Base-by-base conservation (phyloP, 495 filamentous ascomycete genomes). In the Hyaloscypha finlandica region DNA sequence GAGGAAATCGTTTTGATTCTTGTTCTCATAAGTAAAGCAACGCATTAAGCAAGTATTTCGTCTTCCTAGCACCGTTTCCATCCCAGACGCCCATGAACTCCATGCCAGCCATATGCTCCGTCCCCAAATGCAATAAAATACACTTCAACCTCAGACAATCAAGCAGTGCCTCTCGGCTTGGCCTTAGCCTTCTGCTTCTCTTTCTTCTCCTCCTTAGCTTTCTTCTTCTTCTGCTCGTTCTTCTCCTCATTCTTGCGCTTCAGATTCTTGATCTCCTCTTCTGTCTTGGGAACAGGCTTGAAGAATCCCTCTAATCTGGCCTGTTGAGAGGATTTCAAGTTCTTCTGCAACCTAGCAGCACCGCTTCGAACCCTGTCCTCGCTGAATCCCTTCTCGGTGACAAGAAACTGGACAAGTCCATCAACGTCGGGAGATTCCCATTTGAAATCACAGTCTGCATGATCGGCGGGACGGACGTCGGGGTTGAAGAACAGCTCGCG, bases 261-360 rank as follows among this genome's bases (percentile, higher is more conserved):
- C 72, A 96, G 79, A 52, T 68, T 86, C 61, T 87, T 88, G 71
- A 94, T 89, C 79, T 98, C 89, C 62, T 89, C 89, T 14, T 92
- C 89, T 3, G 93, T 92, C 80, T 91, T 94, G 55, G 91, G 90
- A n/a, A 96, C 77, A 14, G 92, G 88, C 79, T 97, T 97, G 85
- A 99, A 99, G 80, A 99, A 99, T 16, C 96, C 94, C 73, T 97
- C 93, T n/a, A 99, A 78, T 32, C 95, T 86, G 4, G 90, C 87
- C 76, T 99, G 95, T 76, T 97, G 95, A 16, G 88, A 87, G 31
- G 82, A 88, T 83, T 97, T 97, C 62, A 96, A 78, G 65, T 91
- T 93, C 82, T 98, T 99, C 73, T 87, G 82, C 51, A 99, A 80
- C 42, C 91, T 85, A 0, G 83, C 83, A 2, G 90, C 94, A 19